Conservation (phyloP, 305 asterid species). For the Nicotiana rustica region DNA sequence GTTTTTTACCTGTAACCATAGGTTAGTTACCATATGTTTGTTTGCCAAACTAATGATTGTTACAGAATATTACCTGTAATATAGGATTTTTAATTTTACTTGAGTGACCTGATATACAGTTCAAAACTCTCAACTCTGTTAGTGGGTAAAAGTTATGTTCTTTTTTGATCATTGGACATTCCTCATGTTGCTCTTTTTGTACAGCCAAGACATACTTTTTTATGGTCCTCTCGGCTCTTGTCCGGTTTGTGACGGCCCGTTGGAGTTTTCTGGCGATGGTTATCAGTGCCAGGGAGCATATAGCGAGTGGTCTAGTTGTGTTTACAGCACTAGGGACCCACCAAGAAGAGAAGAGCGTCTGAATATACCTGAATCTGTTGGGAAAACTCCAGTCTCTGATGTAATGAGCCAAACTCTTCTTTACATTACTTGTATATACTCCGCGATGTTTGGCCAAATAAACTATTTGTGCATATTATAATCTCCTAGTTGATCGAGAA, state of each 20-base stretch:
- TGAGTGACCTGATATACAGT: background rate
- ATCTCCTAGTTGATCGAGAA: conserved; percentile 58
- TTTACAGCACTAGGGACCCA: conserved; percentile 58
- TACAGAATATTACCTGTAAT: background rate
- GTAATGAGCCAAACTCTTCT: conserved; percentile 40
- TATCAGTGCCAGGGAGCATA: conserved; percentile 66
- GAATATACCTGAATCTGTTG: conserved; percentile 66
- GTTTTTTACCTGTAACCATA: background rate
- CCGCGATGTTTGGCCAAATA: background rate
- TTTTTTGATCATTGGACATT: background rate
- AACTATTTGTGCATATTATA: conserved; percentile 18
- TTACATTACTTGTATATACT: background rate
- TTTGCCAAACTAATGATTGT: background rate
- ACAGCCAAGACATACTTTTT: conserved; percentile 82
- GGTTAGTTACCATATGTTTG: background rate
- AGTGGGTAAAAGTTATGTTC: background rate
- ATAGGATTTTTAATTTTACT: too few relatives aligned
- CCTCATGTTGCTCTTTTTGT: background rate
- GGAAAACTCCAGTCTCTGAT: conserved; percentile 52
- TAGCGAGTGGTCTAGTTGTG: conserved; percentile 82
- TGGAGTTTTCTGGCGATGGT: conserved; percentile 43
- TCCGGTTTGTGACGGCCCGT: conserved; percentile 58
- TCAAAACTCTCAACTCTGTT: background rate
- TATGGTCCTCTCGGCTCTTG: conserved; percentile 71
- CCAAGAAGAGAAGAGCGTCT: conserved; percentile 63